These are phyloP conservation scores for Lachancea cidri DNA, from an alignment of 805 yeast species.

Conservation along the genomic window DNA sequence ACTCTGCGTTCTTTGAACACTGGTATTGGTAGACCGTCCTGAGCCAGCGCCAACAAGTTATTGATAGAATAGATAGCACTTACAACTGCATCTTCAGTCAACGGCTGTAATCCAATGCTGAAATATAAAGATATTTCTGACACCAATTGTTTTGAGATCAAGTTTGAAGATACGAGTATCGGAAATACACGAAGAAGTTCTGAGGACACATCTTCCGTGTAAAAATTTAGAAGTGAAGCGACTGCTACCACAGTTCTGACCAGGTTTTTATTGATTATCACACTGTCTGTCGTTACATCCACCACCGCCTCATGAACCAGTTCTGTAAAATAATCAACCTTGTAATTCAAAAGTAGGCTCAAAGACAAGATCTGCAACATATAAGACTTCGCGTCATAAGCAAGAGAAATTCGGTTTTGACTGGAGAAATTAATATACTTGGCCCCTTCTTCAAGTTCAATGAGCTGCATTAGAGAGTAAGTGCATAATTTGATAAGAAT, in stretches of 20 bases:
- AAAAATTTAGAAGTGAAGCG: slow-evolving; percentile 48
- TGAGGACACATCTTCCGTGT: slow-evolving; percentile 31
- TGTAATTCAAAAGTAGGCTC: slow-evolving; percentile 38
- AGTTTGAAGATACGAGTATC: slow-evolving; percentile 50
- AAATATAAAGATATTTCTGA: slow-evolving; percentile 50
- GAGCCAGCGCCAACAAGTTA: slow-evolving; percentile 60
- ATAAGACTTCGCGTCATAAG: slow-evolving; percentile 48
- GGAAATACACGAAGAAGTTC: slow-evolving; percentile 41
- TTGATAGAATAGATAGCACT: slow-evolving; percentile 80
- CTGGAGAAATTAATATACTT: slow-evolving; percentile 51
- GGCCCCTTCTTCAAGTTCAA: slow-evolving; percentile 49
- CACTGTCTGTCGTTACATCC: slow-evolving; percentile 44
- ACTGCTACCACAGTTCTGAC: slow-evolving; percentile 48
- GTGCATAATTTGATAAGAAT: slow-evolving; percentile 12
- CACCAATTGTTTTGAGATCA: slow-evolving; percentile 44
- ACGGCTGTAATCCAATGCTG: slow-evolving; percentile 58
- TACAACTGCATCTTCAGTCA: slow-evolving; percentile 77
- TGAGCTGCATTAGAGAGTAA: slow-evolving; percentile 20
- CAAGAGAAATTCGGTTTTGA: slow-evolving; percentile 42
- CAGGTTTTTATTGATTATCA: slow-evolving; percentile 48
- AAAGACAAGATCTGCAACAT: slow-evolving; percentile 55
- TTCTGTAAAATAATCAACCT: slow-evolving; percentile 40
- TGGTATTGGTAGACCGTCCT: slow-evolving; percentile 35
- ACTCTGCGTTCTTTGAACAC: slow-evolving; percentile 33
- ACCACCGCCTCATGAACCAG: slow-evolving; percentile 44